These are phyloP conservation scores for Millerozyma acaciae DNA, from an alignment of 805 yeast species.

Conservation along the genomic window DNA sequence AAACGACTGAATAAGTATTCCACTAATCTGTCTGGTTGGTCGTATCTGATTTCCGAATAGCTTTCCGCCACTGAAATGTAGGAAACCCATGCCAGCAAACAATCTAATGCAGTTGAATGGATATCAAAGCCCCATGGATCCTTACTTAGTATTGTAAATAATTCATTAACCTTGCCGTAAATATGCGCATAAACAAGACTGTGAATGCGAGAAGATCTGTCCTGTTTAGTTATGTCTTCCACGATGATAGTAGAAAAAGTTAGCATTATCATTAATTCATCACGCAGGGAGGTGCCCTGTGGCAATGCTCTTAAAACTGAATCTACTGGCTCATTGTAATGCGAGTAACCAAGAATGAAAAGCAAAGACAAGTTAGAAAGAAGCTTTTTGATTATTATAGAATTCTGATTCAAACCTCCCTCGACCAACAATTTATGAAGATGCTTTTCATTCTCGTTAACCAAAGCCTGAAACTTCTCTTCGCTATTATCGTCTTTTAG, in stretches of 20 bases:
- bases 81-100: slow-evolving; percentile 34
- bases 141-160: slow-evolving; percentile 16
- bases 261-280: slow-evolving; percentile 14
- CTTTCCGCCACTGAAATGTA: slow-evolving; percentile 35
- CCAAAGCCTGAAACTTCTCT: not conserved
- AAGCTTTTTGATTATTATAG: slow-evolving; percentile 53
- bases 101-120: slow-evolving; percentile 15
- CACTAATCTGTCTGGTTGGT: slow-evolving; percentile 22
- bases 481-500: not conserved
- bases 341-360: slow-evolving; percentile 34
- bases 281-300: slow-evolving; percentile 6
- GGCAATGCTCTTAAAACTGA: slow-evolving; percentile 11
- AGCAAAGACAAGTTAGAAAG: slow-evolving; percentile 51
- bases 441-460: not conserved
- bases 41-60: slow-evolving; percentile 29
- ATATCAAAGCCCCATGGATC: slow-evolving; percentile 8
- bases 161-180: slow-evolving; percentile 19
- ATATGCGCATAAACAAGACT: slow-evolving; percentile 30
- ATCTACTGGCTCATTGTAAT: slow-evolving; percentile 41
- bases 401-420: slow-evolving; percentile 9
- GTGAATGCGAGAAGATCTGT: slow-evolving; percentile 31
- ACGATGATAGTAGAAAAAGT: slow-evolving; percentile 44
- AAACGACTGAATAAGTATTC: slow-evolving; percentile 17
- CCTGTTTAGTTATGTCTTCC: slow-evolving; percentile 48
- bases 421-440: not conserved